phyloP scores from a whole-genome alignment of 768 basidiomycete genomes.

The Cystobasidium ongulense region DNA sequence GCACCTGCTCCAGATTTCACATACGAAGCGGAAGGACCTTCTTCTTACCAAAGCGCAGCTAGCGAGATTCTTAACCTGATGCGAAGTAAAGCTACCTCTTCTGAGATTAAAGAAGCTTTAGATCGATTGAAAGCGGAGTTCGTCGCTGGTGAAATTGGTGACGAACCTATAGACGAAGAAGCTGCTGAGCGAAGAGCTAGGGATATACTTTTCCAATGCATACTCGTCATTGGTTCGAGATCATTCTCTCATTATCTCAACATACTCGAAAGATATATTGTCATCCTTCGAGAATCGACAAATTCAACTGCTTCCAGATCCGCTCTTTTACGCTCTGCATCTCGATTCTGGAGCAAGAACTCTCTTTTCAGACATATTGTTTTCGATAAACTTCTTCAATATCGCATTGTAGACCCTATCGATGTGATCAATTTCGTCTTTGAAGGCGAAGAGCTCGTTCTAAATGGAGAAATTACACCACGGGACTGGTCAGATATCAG shows the following conservation, averaged over 20 bases:
- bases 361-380: slow-evolving; percentile 83
- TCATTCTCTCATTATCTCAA: slow-evolving; percentile 98
- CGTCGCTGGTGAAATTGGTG: slow-evolving; percentile 9
- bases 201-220: slow-evolving; percentile 73
- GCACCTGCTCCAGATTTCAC: slow-evolving; percentile 72
- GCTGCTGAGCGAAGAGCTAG: slow-evolving; percentile 63
- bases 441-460: slow-evolving; percentile 22
- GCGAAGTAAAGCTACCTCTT: slow-evolving; percentile 57
- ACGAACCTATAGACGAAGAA: slow-evolving; percentile 44
- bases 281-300: slow-evolving; percentile 42
- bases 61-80: slow-evolving; percentile 68
- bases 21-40: slow-evolving; percentile 60
- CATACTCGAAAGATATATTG: slow-evolving; percentile 73
- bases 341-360: slow-evolving; percentile 73
- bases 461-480: not conserved
- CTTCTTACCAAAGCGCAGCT: slow-evolving; percentile 68
- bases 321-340: slow-evolving; percentile 53
- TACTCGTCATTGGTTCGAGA: slow-evolving; percentile 82
- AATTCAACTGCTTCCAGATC: slow-evolving; percentile 53
- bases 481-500: slow-evolving; percentile 22
- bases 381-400: slow-evolving; percentile 96
- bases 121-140: slow-evolving; percentile 29
- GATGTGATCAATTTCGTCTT: slow-evolving; percentile 86
- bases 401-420: slow-evolving; percentile 88
- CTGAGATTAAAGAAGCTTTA: slow-evolving; percentile 72